Evolutionary conservation across 1,139 yeast species (phyloP), one percentile per base, ranked within the genome.

Genomic region (Zhuliangozyma blackwelliae): DNA sequence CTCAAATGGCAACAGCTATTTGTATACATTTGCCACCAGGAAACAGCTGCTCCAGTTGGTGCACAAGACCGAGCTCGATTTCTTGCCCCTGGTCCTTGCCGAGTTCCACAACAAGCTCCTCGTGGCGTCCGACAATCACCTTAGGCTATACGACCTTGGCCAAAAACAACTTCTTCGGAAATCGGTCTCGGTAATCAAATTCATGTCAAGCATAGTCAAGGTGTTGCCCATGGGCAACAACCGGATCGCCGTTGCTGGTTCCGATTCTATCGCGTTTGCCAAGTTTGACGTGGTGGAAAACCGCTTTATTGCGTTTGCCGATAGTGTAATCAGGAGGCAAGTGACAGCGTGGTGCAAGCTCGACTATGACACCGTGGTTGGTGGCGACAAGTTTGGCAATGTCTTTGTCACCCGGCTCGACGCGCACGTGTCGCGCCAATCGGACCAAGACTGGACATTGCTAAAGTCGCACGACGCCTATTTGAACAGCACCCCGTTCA

Each of bases 351-450:
- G 83, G 32, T 51, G 67, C 2, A 60, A 77, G 47, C 59, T 92
- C 7, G 98, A 92, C 56, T 73, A 77, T 40, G 80, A 79, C 41
- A 88, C 97, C 0, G 73, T 85, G 0, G 64, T 85, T 28, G 88
- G 85, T 1, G 96, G 96, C n/a, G 98, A 92, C 54, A 82, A 81
- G 50, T 89, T 84, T 61, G 97, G 98, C 1, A 86, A 83, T 50
- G 38, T 90, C 0, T 80, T 82, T 59, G 74, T 86, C 2, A 59
- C 86, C 28, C 63, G 96, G 44, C 59, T 82, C 32, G 76, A 84
- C 0, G 59, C 60, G 16, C 59, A 64, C 3, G 60, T 67, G 0
- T 68, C 79, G 0, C 57, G 61, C 32, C 59, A 66, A 33, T 60
- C 78, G 12, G 82, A 75, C 40, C 73, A 68, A 32, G 82, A 77